phyloP scores from a whole-genome alignment of 192 early-diverging fungal genomes.

The Coemansia sp. region DNA sequence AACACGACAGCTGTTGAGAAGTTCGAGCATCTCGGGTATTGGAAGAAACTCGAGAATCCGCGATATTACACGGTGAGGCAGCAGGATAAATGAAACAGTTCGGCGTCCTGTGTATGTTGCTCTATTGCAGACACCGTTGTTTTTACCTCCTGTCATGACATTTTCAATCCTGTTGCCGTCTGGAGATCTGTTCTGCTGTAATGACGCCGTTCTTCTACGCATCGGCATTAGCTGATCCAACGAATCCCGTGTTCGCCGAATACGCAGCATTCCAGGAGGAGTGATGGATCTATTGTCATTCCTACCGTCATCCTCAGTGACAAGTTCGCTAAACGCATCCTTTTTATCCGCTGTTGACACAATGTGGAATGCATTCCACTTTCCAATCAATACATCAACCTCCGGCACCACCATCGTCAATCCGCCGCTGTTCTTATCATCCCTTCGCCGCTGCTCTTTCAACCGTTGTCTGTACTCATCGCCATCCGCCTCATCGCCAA shows the following conservation, averaged over 20 bases:
- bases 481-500: constrained; percentile 11
- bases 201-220: constrained; percentile 15
- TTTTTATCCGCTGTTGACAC: neutral
- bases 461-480: neutral
- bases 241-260: neutral
- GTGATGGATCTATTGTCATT: constrained; percentile 11
- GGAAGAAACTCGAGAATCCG: constrained; percentile 31
- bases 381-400: constrained; percentile 32
- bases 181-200: neutral
- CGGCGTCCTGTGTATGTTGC: neutral
- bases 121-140: neutral
- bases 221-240: constrained; percentile 11
- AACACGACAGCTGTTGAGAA: constrained; percentile 43
- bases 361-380: constrained; percentile 24
- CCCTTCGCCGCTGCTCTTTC: neutral
- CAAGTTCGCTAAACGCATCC: neutral
- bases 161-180: neutral
- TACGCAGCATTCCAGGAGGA: constrained; percentile 32
- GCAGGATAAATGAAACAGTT: constrained; percentile 13
- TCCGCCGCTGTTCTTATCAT: neutral
- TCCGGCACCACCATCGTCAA: constrained; percentile 30
- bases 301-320: neutral
- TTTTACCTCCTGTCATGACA: neutral
- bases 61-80: constrained; percentile 28
- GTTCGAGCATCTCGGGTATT: constrained; percentile 20